Conservation (phyloP, 306 rosid genomes). For the Ziziphus jujuba region DNA sequence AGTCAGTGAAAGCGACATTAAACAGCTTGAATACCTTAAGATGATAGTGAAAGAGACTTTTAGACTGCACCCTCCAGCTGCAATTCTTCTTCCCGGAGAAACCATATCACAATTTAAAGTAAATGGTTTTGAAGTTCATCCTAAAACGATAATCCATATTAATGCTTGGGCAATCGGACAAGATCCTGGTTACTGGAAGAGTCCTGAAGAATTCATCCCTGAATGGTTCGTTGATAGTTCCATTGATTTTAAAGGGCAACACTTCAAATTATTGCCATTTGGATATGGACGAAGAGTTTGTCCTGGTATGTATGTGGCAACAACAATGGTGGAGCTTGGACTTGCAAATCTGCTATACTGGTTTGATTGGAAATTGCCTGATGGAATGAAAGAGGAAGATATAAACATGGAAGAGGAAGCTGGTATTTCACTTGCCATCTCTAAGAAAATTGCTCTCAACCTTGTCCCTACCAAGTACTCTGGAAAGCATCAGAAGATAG, state of each 20-base stretch:
- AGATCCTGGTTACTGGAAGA: conserved; percentile 38
- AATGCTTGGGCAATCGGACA: conserved; percentile 44
- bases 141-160: conserved; percentile 27
- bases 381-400: conserved; percentile 38
- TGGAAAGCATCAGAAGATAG: neutral
- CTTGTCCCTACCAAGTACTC: conserved; percentile 29
- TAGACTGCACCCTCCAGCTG: conserved; percentile 48
- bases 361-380: conserved; percentile 47
- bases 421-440: conserved; percentile 26
- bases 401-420: conserved; percentile 45
- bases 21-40: conserved; percentile 37
- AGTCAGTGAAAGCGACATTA: conserved; percentile 30
- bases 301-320: conserved; percentile 36
- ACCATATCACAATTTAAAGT: conserved; percentile 20
- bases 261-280: conserved; percentile 44
- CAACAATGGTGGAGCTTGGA: conserved; percentile 23
- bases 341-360: conserved; percentile 45
- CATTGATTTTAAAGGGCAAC: conserved; percentile 41
- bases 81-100: conserved; percentile 55
- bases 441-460: conserved; percentile 35
- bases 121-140: conserved; percentile 36
- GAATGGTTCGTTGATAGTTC: conserved; percentile 38
- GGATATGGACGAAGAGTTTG: conserved; percentile 51
- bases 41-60: conserved; percentile 46
- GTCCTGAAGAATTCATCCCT: conserved; percentile 48